phyloP scores from a whole-genome alignment of 257 asterid genomes.

The Solanum clarkiae region DNA sequence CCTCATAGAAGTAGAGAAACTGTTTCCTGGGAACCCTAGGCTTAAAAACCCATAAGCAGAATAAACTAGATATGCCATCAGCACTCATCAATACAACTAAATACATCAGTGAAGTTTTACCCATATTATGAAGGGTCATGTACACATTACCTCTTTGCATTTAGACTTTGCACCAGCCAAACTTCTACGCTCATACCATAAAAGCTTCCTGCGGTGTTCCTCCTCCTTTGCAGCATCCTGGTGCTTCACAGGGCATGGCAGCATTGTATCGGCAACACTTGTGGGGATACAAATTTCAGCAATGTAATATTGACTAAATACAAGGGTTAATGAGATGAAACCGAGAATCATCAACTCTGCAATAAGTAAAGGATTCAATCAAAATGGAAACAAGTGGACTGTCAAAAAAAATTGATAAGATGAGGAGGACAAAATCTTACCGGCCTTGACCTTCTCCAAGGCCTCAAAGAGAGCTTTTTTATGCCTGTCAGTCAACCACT shows the following conservation, averaged over 20 bases:
- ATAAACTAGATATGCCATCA: background rate
- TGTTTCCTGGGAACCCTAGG: no score
- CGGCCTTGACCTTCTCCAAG: conserved; percentile 86
- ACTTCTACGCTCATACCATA: conserved; percentile 48
- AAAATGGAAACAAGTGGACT: background rate
- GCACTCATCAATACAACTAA: background rate
- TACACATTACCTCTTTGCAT: conserved; percentile 41
- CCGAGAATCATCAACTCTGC: conserved; percentile 98
- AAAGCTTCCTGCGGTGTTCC: conserved; percentile 34
- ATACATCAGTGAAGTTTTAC: background rate
- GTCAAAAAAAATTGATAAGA: background rate
- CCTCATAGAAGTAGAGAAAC: no score
- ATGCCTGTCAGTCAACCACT: conserved; percentile 75
- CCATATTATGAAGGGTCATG: background rate
- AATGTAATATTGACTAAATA: conserved; percentile 78
- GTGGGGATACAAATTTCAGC: conserved; percentile 75
- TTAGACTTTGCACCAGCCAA: conserved; percentile 15
- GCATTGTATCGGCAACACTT: conserved; percentile 52
- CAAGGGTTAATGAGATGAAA: conserved; percentile 75
- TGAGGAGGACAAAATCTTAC: conserved; percentile 15
- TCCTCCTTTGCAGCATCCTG: conserved; percentile 1
- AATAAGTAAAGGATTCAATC: conserved; percentile 7
- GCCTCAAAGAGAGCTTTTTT: conserved; percentile 87
- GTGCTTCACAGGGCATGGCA: conserved; percentile 40
- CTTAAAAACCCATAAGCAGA: no score